Evolutionary conservation across 2,329 filamentous ascomycete genomes (phyloP).

Genomic region (Nemania serpens): DNA sequence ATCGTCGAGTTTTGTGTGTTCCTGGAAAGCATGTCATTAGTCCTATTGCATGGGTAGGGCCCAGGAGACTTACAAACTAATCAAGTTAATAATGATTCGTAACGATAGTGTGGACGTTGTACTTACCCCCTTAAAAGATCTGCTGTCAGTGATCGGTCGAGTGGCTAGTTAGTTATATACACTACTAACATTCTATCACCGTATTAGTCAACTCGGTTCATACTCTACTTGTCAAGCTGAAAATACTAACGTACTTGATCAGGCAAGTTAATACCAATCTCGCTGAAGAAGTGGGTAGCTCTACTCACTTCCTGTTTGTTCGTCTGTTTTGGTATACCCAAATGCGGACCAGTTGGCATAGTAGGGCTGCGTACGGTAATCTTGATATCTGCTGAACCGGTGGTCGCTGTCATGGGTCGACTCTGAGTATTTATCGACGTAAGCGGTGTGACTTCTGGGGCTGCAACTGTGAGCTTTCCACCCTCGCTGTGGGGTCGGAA

Average conservation of each 20-base stretch:
- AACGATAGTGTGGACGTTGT: background rate
- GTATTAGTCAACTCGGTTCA: background rate
- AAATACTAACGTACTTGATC: background rate
- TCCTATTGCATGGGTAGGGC: background rate
- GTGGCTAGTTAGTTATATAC: background rate
- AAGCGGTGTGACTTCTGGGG: background rate
- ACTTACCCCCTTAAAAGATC: slow-evolving; percentile 4
- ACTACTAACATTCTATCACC: background rate
- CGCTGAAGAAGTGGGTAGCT: background rate
- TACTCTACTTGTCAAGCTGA: background rate
- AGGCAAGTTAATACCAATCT: background rate
- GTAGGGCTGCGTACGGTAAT: background rate
- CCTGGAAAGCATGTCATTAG: background rate
- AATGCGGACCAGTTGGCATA: background rate
- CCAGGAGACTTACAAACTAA: slow-evolving; percentile 2
- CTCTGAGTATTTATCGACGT: background rate
- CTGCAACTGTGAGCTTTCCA: slow-evolving; percentile 1
- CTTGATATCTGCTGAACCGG: background rate
- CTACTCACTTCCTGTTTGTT: slow-evolving; percentile 1
- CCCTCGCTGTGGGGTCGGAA: background rate
- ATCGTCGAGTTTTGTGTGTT: background rate
- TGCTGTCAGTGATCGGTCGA: background rate
- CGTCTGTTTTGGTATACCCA: background rate
- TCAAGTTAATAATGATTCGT: background rate
- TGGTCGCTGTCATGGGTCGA: background rate